Conservation (phyloP, 345 rosid genomes). For the Excoecaria cochinchinensis region DNA sequence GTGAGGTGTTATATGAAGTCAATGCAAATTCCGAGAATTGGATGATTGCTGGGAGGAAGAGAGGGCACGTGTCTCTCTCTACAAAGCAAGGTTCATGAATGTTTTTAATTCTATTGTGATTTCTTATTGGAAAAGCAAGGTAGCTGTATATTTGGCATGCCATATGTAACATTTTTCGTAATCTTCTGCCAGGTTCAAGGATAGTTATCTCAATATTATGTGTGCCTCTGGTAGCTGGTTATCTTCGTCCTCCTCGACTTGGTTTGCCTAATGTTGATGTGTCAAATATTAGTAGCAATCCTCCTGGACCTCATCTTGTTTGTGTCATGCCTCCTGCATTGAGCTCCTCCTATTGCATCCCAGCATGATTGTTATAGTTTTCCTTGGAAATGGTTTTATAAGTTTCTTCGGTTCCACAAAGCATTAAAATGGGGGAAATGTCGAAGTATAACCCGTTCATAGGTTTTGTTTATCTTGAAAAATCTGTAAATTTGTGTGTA, state of each 20-base stretch:
- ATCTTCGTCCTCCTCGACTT: slow-evolving; percentile 81
- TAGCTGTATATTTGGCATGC: neutral
- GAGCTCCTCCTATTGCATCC: slow-evolving; percentile 80
- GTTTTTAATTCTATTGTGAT: slow-evolving; percentile 7
- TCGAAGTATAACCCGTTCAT: neutral
- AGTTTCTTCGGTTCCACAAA: neutral
- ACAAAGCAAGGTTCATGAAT: slow-evolving; percentile 56
- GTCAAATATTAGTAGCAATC: slow-evolving; percentile 71
- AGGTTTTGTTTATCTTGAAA: slow-evolving; percentile 1
- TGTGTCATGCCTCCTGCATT: slow-evolving; percentile 86
- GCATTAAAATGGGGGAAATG: neutral
- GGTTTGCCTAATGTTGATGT: slow-evolving; percentile 61
- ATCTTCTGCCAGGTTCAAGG: slow-evolving; percentile 56
- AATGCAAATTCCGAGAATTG: slow-evolving; percentile 70
- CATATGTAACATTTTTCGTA: neutral
- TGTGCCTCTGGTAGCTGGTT: slow-evolving; percentile 82
- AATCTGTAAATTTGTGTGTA: slow-evolving; percentile 18
- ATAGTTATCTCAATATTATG: slow-evolving; percentile 74
- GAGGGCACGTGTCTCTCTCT: slow-evolving; percentile 76
- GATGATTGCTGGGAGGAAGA: slow-evolving; percentile 99
- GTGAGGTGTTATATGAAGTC: slow-evolving; percentile 81
- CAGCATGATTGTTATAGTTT: slow-evolving; percentile 39
- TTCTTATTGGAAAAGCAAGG: neutral
- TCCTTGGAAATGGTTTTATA: neutral
- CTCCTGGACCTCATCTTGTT: slow-evolving; percentile 74